These are phyloP conservation scores for Helicocarpus griseus DNA, from an alignment of 2,329 filamentous ascomycete species.

Conservation along the genomic window DNA sequence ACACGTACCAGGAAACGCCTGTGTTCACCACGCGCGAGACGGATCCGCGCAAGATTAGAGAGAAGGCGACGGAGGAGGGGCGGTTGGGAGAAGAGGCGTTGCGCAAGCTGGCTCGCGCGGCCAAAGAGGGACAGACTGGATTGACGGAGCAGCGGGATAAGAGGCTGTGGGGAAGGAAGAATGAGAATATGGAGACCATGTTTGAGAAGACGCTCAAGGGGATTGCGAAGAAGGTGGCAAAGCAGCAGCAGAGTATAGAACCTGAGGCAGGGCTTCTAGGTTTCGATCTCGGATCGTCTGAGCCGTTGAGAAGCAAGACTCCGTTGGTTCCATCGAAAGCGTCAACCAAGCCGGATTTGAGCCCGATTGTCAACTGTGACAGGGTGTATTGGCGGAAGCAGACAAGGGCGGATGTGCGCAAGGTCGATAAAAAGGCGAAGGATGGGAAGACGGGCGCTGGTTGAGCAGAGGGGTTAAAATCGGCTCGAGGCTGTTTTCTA, in stretches of 20 bases:
- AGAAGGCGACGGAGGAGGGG: constrained; percentile 56
- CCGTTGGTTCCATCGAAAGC: constrained; percentile 18
- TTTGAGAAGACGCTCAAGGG: constrained; percentile 49
- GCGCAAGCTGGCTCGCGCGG: constrained; percentile 48
- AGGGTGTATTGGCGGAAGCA: constrained; percentile 48
- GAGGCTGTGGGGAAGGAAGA: constrained; percentile 28
- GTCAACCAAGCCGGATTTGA: constrained; percentile 31
- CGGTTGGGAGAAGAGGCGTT: constrained; percentile 56
- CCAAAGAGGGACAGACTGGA: constrained; percentile 32
- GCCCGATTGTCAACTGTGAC: constrained; percentile 51
- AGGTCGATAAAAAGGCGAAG: constrained; percentile 21
- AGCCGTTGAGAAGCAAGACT: too few species aligned
- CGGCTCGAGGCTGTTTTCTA: constrained; percentile 13
- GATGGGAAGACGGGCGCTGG: constrained; percentile 16
- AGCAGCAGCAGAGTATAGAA: too few species aligned
- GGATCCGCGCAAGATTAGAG: constrained; percentile 50
- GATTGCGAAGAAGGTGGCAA: constrained; percentile 33
- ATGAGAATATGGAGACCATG: constrained; percentile 38
- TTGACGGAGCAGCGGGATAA: constrained; percentile 31
- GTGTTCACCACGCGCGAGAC: constrained; percentile 50
- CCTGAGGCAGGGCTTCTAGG: too few species aligned
- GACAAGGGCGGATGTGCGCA: constrained; percentile 22
- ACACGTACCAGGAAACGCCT: constrained; percentile 53
- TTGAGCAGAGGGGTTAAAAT: constrained; percentile 11
- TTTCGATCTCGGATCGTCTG: too few species aligned